Base-by-base conservation (phyloP, 257 asterid genomes). In the Scutellaria minor region DNA sequence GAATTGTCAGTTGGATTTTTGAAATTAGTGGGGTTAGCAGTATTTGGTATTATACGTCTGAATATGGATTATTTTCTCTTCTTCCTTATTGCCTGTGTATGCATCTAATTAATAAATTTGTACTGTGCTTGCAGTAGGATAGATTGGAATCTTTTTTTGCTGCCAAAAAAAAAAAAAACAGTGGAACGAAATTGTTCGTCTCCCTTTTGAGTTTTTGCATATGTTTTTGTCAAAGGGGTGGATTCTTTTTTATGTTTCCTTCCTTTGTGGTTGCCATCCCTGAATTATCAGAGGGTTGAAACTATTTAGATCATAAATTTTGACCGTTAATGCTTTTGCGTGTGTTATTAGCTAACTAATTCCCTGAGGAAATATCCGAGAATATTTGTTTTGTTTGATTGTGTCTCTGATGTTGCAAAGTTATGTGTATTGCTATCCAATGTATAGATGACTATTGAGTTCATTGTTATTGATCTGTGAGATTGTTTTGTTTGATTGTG, bases 401-500 rank as follows among this genome's bases (percentile, higher is more conserved):
- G 48, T 20, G 12, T 27, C 40, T 64, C 4, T 15, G 58, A 10
- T 37, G 5, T 41, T 9, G 46, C 24, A 14, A 3, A 13, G 20
- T 67, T 47, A 58, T 51, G 7, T 52, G 18, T 41, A 11, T 40
- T 76, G 2, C 12, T 15, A 4, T 54, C 13, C 44, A 64, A 35
- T 61, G 57, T 67, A 18, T 42, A 42, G 58, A 44, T 24, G 8
- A 27, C 10, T 4, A 24, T 22, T 40, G 64, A 53, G 40, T 20
- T 40, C 40, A 65, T 18, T 56, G 42, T 72, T 12, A 20, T n/a
- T 9, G 70, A 65, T 72, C 20, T 11, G 41, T 27, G 20, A 20
- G 24, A 20, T 3, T 60, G n/a, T n/a, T n/a, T n/a, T n/a, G n/a
- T n/a, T n/a, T 62, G 63, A 13, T n/a, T 45, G 48, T 20, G 12